Evolutionary conservation across 2,329 filamentous ascomycete genomes (phyloP), one percentile per base, ranked within the genome.

Genomic region (Fusarium longipes): DNA sequence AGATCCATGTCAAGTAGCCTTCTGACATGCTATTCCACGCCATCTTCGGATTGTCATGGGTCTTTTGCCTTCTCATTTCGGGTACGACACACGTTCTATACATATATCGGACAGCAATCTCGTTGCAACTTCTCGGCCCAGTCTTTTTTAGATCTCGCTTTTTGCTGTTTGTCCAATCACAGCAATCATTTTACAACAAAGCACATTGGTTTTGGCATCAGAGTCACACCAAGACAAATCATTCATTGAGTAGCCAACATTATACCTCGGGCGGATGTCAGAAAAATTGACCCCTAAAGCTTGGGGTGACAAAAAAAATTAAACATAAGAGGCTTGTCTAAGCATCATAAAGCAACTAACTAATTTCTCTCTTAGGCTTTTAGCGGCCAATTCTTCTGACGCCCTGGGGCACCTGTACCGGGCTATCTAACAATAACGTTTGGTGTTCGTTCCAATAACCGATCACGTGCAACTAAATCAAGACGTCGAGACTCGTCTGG

Each of bases 121-220:
- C 65, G 50, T 25, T 36, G 32, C 15, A 24, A 29, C 65, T 62
- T 68, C 58, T 50, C n/a, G 39, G 32, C 51, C 22, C 52, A 42
- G 53, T 42, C 52, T 20, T 20, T 43, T 51, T 36, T 55, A 68
- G 65, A 68, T 68, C 60, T 68, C 55, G 65, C 36, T 56, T 65
- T 24, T 15, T 39, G 45, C 30, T 36, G 15, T n/a, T 51, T 57
- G 24, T 40, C 39, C 38, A 44, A 53, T 25, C 48, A 17, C 44
- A 36, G 6, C 32, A n/a, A 33, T 25, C 20, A 36, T 39, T 27
- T 25, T 18, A 45, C 38, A 14, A 36, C 33, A 20, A 20, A 36
- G 44, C n/a, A 22, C 12, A 20, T 40, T 38, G 35, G 10, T n/a
- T 17, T 24, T 33, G 29, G 8, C 25, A 38, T 18, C 9, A 20